Conservation (phyloP, 2,329 filamentous ascomycete genomes). For the Pyrenophora seminiperda region DNA sequence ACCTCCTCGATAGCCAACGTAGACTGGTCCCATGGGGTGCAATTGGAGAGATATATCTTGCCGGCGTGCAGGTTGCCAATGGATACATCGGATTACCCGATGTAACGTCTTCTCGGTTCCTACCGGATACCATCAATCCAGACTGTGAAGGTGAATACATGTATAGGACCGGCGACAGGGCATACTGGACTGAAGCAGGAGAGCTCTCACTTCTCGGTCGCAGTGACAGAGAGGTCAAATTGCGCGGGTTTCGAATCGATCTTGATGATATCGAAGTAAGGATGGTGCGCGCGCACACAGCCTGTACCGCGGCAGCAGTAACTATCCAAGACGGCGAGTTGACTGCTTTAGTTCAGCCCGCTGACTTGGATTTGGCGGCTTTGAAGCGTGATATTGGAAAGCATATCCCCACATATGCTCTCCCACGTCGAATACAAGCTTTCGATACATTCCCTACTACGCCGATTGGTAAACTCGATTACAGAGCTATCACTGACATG, state of each 20-base stretch:
- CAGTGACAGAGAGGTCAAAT: conserved; percentile 51
- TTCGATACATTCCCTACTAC: neutral
- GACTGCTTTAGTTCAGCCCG: conserved; percentile 29
- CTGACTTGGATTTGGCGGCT: neutral
- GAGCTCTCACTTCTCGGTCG: conserved; percentile 50
- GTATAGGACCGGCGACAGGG: conserved; percentile 53
- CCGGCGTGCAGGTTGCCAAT: conserved; percentile 51
- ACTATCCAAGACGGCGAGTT: conserved; percentile 30
- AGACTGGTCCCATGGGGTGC: conserved; percentile 41
- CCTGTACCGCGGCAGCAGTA: conserved; percentile 25
- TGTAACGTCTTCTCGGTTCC: conserved; percentile 38
- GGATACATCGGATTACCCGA: conserved; percentile 51
- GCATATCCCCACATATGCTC: neutral
- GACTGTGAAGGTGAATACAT: conserved; percentile 37
- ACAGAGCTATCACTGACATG: too few relatives aligned
- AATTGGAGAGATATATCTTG: conserved; percentile 51
- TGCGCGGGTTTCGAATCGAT: conserved; percentile 49
- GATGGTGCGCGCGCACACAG: conserved; percentile 18
- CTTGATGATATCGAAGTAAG: conserved; percentile 48
- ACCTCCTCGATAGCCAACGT: conserved; percentile 49
- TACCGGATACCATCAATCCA: conserved; percentile 1
- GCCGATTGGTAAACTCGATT: neutral
- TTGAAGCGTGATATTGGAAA: too few relatives aligned
- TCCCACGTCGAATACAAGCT: neutral
- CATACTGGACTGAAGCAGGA: conserved; percentile 43